These are phyloP conservation scores for Candida fluviatilis DNA, from an alignment of 805 yeast genomes.

Conservation along the genomic window DNA sequence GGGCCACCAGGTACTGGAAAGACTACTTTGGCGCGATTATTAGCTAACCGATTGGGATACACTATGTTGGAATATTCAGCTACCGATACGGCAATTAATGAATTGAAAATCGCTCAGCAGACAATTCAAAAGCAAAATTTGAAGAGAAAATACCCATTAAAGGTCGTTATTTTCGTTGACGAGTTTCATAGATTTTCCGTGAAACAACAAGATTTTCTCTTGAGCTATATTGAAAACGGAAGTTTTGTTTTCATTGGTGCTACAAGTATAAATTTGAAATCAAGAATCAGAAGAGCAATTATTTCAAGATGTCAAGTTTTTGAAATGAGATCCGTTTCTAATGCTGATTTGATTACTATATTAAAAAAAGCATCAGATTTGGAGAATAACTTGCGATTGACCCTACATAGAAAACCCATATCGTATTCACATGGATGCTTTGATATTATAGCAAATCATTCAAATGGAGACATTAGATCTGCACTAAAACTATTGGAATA, in stretches of 20 bases:
- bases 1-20: slow-evolving; percentile 98
- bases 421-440: slow-evolving; percentile 12
- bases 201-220: slow-evolving; percentile 81
- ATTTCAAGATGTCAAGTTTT: slow-evolving; percentile 82
- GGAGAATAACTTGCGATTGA: slow-evolving; percentile 19
- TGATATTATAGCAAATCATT: slow-evolving; percentile 11
- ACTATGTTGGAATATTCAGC: slow-evolving; percentile 82
- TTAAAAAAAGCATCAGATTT: slow-evolving; percentile 52
- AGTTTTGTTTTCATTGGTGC: slow-evolving; percentile 84
- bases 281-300: slow-evolving; percentile 76
- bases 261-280: slow-evolving; percentile 91
- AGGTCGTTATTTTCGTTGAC: slow-evolving; percentile 70
- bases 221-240: slow-evolving; percentile 84
- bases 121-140: slow-evolving; percentile 41
- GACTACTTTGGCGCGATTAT: slow-evolving; percentile 72
- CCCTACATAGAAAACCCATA: slow-evolving; percentile 13
- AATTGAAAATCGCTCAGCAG: slow-evolving; percentile 58
- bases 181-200: slow-evolving; percentile 88
- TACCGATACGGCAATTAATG: slow-evolving; percentile 63
- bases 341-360: slow-evolving; percentile 48
- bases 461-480: slow-evolving; percentile 6
- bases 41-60: slow-evolving; percentile 51
- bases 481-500: slow-evolving; percentile 25
- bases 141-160: slow-evolving; percentile 29
- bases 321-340: slow-evolving; percentile 51